Evolutionary conservation across 2,329 filamentous ascomycete genomes (phyloP).

Genomic region (Aspergillus sp.): DNA sequence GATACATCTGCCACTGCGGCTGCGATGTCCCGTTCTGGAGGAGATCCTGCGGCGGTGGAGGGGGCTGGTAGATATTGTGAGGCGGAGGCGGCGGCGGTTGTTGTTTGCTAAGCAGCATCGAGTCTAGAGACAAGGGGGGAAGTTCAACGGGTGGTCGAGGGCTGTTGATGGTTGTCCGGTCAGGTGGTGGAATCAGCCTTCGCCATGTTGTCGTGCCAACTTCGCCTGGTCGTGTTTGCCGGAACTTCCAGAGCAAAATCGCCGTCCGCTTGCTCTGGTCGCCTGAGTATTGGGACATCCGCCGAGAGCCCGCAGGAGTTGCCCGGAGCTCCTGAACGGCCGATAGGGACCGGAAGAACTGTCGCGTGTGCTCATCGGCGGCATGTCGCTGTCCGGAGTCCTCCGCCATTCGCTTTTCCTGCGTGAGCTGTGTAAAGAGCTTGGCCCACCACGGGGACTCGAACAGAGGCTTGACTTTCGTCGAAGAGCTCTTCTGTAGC

Average conservation of each 20-base stretch:
- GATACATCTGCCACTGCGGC: slow-evolving; percentile 28
- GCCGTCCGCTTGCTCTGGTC: slow-evolving; percentile 32
- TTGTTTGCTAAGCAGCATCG: slow-evolving; percentile 24
- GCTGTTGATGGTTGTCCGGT: slow-evolving; percentile 29
- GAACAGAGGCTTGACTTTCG: slow-evolving; percentile 35
- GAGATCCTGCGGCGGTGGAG: slow-evolving; percentile 20
- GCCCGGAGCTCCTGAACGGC: slow-evolving; percentile 40
- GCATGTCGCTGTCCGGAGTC: slow-evolving; percentile 24
- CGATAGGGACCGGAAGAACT: slow-evolving; percentile 32
- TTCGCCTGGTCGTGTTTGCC: slow-evolving; percentile 30
- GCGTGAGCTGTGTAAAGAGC: slow-evolving; percentile 33
- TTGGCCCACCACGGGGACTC: slow-evolving; percentile 39
- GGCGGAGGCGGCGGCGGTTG: too few relatives aligned
- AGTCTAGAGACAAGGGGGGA: slow-evolving; percentile 28
- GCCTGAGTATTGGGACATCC: slow-evolving; percentile 17
- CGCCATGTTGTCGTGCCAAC: slow-evolving; percentile 38
- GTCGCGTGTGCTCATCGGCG: slow-evolving; percentile 26
- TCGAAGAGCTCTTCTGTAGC: slow-evolving; percentile 24
- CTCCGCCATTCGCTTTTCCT: slow-evolving; percentile 31
- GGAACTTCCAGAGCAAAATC: slow-evolving; percentile 40
- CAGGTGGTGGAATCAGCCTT: slow-evolving; percentile 29
- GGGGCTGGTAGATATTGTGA: slow-evolving; percentile 23
- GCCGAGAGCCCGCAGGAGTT: slow-evolving; percentile 16
- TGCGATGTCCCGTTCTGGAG: slow-evolving; percentile 23
- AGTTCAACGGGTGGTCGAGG: slow-evolving; percentile 23